These are phyloP conservation scores for Jatropha podagrica DNA, from an alignment of 441 rosid species.

Conservation along the genomic window DNA sequence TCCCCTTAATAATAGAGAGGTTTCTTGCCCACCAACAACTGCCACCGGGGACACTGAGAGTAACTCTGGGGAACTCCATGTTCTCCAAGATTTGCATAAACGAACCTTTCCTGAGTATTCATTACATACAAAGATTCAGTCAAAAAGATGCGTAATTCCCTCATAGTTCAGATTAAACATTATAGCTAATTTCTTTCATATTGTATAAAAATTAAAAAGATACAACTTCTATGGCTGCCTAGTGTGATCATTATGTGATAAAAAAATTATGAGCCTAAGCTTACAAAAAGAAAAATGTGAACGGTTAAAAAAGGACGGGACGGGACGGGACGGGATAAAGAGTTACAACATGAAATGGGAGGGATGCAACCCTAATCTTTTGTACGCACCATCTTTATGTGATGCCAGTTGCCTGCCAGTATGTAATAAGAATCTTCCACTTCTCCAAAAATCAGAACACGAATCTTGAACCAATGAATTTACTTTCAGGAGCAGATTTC, in stretches of 20 bases:
- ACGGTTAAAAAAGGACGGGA: not conserved
- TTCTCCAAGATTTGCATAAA: constrained; percentile 69
- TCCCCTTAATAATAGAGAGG: constrained; percentile 67
- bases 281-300: not conserved
- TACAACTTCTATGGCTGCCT: not conserved
- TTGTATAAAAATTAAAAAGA: not conserved
- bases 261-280: not conserved
- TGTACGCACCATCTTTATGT: constrained; percentile 62
- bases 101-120: constrained; percentile 59
- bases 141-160: not conserved
- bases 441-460: constrained; percentile 70
- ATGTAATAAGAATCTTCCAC: constrained; percentile 65
- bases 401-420: constrained; percentile 68
- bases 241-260: too few relatives aligned
- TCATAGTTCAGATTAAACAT: not conserved
- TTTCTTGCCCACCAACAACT: constrained; percentile 66
- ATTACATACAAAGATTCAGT: constrained; percentile 18
- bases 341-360: not conserved
- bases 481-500: constrained; percentile 52
- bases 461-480: constrained; percentile 53
- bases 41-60: constrained; percentile 82
- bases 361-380: constrained; percentile 1
- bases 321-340: not conserved
- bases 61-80: constrained; percentile 82
- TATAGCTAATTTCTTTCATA: not conserved